Conservation (phyloP, 768 basidiomycete genomes). For the Mycena epipterygia region DNA sequence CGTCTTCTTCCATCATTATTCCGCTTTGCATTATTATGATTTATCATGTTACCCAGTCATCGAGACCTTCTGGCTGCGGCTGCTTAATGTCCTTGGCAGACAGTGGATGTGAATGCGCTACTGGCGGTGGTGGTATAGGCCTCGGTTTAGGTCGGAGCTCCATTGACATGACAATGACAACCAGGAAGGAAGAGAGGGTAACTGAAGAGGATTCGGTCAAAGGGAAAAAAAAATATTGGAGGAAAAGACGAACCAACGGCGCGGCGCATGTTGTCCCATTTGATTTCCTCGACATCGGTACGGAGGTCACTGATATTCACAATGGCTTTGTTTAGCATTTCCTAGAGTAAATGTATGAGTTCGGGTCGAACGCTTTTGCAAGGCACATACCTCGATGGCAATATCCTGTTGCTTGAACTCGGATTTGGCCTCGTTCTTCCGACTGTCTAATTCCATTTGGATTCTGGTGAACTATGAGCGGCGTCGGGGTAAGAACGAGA, state of each 20-base stretch:
- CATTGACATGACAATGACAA: constrained; percentile 79
- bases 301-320: constrained; percentile 83
- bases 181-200: constrained; percentile 73
- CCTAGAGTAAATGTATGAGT: constrained; percentile 56
- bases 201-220: constrained; percentile 52
- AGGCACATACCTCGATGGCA: constrained; percentile 75
- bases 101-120: constrained; percentile 45
- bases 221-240: neutral
- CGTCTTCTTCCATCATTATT: neutral
- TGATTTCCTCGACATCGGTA: constrained; percentile 86
- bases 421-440: constrained; percentile 90
- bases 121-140: constrained; percentile 40
- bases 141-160: constrained; percentile 68
- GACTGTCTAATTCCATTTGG: constrained; percentile 95
- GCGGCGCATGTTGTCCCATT: constrained; percentile 91
- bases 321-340: constrained; percentile 80
- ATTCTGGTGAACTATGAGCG: constrained; percentile 65
- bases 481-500: constrained; percentile 4
- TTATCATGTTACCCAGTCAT: constrained; percentile 31
- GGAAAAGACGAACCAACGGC: constrained; percentile 72
- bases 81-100: constrained; percentile 48
- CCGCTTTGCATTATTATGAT: neutral
- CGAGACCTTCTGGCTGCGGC: constrained; percentile 30
- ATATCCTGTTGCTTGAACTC: constrained; percentile 91
- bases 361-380: neutral